Evolutionary conservation across 179 eudicot species (phyloP), one percentile per base, ranked within the genome.

Genomic region (Drosera spatulata): DNA sequence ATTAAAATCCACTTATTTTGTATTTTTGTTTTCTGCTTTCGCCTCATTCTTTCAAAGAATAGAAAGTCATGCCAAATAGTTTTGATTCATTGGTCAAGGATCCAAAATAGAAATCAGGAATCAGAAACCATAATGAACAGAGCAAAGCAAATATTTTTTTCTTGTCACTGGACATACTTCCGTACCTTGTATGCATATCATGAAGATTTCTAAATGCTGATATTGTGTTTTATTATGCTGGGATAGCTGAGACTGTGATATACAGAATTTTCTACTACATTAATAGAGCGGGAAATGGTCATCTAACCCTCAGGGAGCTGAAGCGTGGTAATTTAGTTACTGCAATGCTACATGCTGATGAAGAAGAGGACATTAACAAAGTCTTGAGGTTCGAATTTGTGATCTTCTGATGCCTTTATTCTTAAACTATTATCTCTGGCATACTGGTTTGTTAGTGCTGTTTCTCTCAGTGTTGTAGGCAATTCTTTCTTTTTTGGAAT

Each of bases 361-460:
- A 94, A 66, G 99, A 90, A 78, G 99, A 94, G 73, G 99, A 94
- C 71, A 94, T 94, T 49, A 94, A 94, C 77, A 90, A 94, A 80
- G 99, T 94, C 52, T 63, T 94, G 64, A 81, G 96, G 99, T 94
- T 56, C 60, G 53, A 61, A 52, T 55, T 74, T 13, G 50, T 40
- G 11, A 10, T 46, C 33, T 8, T 4, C 5, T 39, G 15, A 7
- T 4, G 5, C 13, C 10, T 55, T 6, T 14, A 13, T 0, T 39
- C 2, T 22, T 41, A 22, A 6, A 39, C 11, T 2, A 11, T 14
- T 41, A 7, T 6, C 3, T 55, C 41, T 9, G 15, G 3, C 3
- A 9, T 13, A 2, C 33, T 22, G 7, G 10, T 55, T 55, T 39
- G 12, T 22, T 22, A 22, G 33, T 14, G 6, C 41, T 13, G 9